Base-by-base conservation (phyloP, 2,329 filamentous ascomycete genomes). In the Rosellinia necatrix region DNA sequence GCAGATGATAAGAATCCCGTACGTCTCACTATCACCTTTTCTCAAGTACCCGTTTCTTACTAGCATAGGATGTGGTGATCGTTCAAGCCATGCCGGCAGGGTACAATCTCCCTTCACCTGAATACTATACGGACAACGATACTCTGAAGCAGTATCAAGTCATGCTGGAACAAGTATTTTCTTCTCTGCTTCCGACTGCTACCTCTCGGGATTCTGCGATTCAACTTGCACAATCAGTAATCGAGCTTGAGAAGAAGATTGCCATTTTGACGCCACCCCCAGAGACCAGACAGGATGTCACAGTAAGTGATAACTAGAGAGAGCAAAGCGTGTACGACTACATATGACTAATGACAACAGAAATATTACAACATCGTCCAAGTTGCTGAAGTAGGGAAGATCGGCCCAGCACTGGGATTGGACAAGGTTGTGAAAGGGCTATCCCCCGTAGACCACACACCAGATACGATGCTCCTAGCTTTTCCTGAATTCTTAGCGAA, bases 281-380 rank as follows among this genome's bases (percentile, higher is more conserved):
- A 1, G 80, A 84, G 67, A 81, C 84, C 51, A 77, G 78, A 15
- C 75, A 84, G 56, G 84, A 88, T 68, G 81, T 88, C 41, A 86
- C 83, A 10, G 75, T 77, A 61, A 66, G 72, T 60, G 3, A 6
- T 37, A 15, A 29, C 41, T 22, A 4, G 10, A 13, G 6, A 7
- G 25, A 17, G 6, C 3, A 6, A n/a, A 15, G 30, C 3, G 12
- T 43, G 35, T 9, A 9, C 30, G 5, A 19, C 48, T 25, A 15
- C 13, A 35, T 35, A 30, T 19, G 32, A 9, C 64, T 64, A 63
- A 63, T 17, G 21, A 13, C n/a, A 8, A 17, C 32, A 77, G 74
- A 82, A 87, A 74, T 84, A 81, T 61, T 89, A 89, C 71, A 89
- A 88, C 64, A 85, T 85, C 1, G 80, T 81, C 68, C 78, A 78